Percentiles rank a stretch among this genome's conserved stretches.
Conservation (phyloP, 805 yeast species). For the Yamadazyma phyllophila region DNA sequence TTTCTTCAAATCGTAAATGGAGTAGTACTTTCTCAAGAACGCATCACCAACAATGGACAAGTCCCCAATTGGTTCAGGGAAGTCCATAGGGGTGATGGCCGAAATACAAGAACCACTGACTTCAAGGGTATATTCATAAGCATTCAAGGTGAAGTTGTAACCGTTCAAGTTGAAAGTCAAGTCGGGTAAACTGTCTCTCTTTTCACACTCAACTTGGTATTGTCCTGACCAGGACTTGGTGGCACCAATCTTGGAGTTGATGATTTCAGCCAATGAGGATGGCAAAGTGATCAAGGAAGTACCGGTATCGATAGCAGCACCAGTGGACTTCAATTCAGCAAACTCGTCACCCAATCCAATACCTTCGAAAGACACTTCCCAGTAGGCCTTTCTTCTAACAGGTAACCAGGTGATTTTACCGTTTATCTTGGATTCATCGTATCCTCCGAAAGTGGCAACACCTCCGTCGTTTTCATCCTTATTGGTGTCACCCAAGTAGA, state of each 20-base stretch:
- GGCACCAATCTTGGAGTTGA: constrained; percentile 96
- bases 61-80: constrained; percentile 97
- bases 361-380: constrained; percentile 96
- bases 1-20: constrained; percentile 86
- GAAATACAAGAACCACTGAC: constrained; percentile 94
- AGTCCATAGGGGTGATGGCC: constrained; percentile 94
- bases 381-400: constrained; percentile 98
- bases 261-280: constrained; percentile 90
- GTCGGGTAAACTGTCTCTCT: constrained; percentile 84
- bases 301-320: constrained; percentile 99
- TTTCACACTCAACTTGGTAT: constrained; percentile 86
- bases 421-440: constrained; percentile 67
- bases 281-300: constrained; percentile 95
- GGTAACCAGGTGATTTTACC: constrained; percentile 96
- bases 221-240: constrained; percentile 97
- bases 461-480: constrained; percentile 76
- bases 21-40: constrained; percentile 92
- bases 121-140: constrained; percentile 92
- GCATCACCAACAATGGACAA: constrained; percentile 96
- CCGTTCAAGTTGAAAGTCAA: constrained; percentile 88
- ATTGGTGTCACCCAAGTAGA: constrained; percentile 79
- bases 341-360: constrained; percentile 89
- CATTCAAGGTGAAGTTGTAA: constrained; percentile 82
- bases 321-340: constrained; percentile 76
- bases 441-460: constrained; percentile 92